Evolutionary conservation across 495 filamentous ascomycete species (phyloP).

Genomic region (Stereocaulon alpinum): DNA sequence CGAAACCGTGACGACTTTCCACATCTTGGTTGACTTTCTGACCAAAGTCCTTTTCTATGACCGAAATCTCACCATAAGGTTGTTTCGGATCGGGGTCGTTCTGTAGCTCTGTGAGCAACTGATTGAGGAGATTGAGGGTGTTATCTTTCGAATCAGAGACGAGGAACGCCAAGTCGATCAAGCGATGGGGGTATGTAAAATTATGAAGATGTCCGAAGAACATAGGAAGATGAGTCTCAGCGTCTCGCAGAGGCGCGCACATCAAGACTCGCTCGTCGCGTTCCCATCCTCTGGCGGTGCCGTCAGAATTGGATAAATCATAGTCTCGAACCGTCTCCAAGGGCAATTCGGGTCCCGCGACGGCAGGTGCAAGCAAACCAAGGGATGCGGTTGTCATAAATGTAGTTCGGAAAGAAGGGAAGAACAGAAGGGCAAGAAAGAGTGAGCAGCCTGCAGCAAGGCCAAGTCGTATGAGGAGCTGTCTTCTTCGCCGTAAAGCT

Average conservation of each 20-base stretch:
- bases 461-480: slow-evolving; percentile 59
- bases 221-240: slow-evolving; percentile 88
- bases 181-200: slow-evolving; percentile 92
- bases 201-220: slow-evolving; percentile 95
- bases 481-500: slow-evolving; percentile 60
- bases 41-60: slow-evolving; percentile 98
- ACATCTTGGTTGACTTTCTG: slow-evolving; percentile 98
- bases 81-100: slow-evolving; percentile 61
- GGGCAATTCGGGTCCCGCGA: slow-evolving; percentile 48
- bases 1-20: slow-evolving; percentile 94
- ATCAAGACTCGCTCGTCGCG: slow-evolving; percentile 88
- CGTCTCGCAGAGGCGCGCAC: slow-evolving; percentile 90
- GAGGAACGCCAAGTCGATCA: slow-evolving; percentile 93
- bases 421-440: slow-evolving; percentile 47
- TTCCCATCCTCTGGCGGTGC: slow-evolving; percentile 86
- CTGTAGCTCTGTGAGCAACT: slow-evolving; percentile 72
- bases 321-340: slow-evolving; percentile 94
- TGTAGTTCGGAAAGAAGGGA: slow-evolving; percentile 60
- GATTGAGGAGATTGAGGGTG: slow-evolving; percentile 64
- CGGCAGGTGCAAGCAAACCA: slow-evolving; percentile 54
- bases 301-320: slow-evolving; percentile 83
- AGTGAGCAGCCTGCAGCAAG: slow-evolving; percentile 29
- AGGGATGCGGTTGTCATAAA: slow-evolving; percentile 54
- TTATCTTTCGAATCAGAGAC: slow-evolving; percentile 96
- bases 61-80: slow-evolving; percentile 91